These are phyloP conservation scores for Domatiomyces globalis DNA, from an alignment of 2,329 filamentous ascomycete genomes.

Conservation along the genomic window DNA sequence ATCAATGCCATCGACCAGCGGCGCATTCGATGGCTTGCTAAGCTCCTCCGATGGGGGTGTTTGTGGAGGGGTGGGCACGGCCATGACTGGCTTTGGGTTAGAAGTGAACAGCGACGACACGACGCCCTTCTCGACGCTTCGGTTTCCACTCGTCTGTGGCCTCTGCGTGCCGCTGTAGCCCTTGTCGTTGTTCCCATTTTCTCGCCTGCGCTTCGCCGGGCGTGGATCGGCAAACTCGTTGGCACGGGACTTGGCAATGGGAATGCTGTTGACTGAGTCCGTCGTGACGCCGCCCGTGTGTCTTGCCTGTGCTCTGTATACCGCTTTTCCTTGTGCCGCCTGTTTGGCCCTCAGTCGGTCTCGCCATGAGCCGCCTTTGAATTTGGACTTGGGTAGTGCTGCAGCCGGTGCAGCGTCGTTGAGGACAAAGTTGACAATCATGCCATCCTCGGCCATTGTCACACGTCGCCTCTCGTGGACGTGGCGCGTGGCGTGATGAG, in stretches of 20 bases:
- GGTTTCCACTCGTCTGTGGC: not conserved
- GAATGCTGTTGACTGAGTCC: not conserved
- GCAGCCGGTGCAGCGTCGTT: conserved; percentile 46
- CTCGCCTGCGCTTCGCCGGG: conserved; percentile 29
- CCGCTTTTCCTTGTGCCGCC: conserved; percentile 26
- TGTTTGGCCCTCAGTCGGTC: conserved; percentile 73
- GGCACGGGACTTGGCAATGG: conserved; percentile 16
- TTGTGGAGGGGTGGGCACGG: conserved; percentile 16
- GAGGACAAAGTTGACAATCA: conserved; percentile 81
- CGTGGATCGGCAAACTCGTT: conserved; percentile 21
- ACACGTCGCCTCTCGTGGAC: not conserved
- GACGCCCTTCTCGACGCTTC: conserved; percentile 40
- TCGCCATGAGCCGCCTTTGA: conserved; percentile 88
- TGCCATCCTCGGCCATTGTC: conserved; percentile 55
- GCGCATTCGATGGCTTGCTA: conserved; percentile 75
- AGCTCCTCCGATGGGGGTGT: conserved; percentile 27
- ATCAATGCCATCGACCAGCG: conserved; percentile 65
- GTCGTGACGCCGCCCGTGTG: not conserved
- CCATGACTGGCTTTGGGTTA: conserved; percentile 57
- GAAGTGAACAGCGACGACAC: conserved; percentile 86
- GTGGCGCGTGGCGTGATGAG: not conserved
- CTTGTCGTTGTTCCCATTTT: conserved; percentile 24
- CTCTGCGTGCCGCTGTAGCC: not conserved
- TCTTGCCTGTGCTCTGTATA: not conserved
- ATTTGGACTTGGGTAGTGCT: conserved; percentile 30